Percentiles rank a stretch among this genome's conserved stretches.
These are phyloP conservation scores for Ceriops decandra DNA, from an alignment of 345 rosid species.

Conservation along the genomic window DNA sequence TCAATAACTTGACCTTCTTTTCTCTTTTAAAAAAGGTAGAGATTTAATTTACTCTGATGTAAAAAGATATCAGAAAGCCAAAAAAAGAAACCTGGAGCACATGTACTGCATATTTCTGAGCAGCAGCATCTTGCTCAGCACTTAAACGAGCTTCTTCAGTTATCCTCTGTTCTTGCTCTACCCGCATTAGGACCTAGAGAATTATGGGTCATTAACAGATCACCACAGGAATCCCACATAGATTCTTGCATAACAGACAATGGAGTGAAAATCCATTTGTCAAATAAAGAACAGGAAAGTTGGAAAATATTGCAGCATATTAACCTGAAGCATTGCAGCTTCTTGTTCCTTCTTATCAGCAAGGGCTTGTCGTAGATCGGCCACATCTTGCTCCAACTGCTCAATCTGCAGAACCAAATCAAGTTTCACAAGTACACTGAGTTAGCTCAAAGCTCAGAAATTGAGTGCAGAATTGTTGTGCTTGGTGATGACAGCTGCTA, in stretches of 20 bases:
- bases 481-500: not conserved
- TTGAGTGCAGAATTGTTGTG: not conserved
- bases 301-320: not conserved
- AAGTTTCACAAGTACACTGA: constrained; percentile 17
- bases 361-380: constrained; percentile 52
- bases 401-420: constrained; percentile 51
- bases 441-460: constrained; percentile 16
- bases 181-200: constrained; percentile 69
- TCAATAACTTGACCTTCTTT: not conserved
- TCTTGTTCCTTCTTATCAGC: constrained; percentile 86
- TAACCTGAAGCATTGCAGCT: constrained; percentile 72
- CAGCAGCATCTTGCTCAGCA: constrained; percentile 77
- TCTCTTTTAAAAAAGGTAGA: not conserved
- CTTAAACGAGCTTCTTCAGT: constrained; percentile 82
- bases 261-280: not conserved
- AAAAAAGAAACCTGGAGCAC: constrained; percentile 59
- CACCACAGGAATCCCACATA: constrained; percentile 3
- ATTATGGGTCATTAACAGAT: constrained; percentile 6
- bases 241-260: not conserved
- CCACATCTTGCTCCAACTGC: constrained; percentile 62
- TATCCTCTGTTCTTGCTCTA: constrained; percentile 82
- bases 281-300: not conserved
- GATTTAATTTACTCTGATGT: not conserved
- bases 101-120: constrained; percentile 56
- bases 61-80: not conserved